A percentile compares a stretch with the other conserved stretches of the same genome.
phyloP scores from a whole-genome alignment of 768 basidiomycete species.

The Serendipita sp. region DNA sequence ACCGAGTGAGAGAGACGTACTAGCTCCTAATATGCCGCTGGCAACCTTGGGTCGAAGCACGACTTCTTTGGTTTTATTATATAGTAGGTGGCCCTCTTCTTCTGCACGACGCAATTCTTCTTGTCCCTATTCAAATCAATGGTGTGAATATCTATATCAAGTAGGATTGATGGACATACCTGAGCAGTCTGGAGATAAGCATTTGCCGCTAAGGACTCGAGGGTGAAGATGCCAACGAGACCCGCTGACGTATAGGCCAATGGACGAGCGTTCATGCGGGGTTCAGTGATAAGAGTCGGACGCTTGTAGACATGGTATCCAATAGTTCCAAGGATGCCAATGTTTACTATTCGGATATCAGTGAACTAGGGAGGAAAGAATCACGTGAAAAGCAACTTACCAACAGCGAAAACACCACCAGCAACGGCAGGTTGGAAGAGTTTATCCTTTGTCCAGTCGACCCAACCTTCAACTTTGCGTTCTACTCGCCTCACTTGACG shows the following conservation, averaged over 20 bases:
- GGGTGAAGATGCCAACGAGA: conserved; percentile 38
- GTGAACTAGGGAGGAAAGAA: neutral
- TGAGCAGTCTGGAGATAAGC: conserved; percentile 38
- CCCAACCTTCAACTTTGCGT: conserved; percentile 3
- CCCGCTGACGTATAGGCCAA: conserved; percentile 26
- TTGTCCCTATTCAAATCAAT: conserved; percentile 23
- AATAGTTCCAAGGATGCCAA: conserved; percentile 47
- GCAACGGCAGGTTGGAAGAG: conserved; percentile 51
- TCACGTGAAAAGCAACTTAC: conserved; percentile 22
- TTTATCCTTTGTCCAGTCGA: conserved; percentile 26
- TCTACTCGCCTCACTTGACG: neutral
- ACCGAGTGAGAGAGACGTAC: neutral
- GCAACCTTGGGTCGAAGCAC: conserved; percentile 48
- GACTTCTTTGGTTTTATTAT: conserved; percentile 36
- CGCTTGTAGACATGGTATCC: conserved; percentile 48
- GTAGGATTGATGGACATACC: neutral
- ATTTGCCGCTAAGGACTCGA: conserved; percentile 48
- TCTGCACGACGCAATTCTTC: conserved; percentile 39
- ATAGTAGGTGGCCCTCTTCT: conserved; percentile 39
- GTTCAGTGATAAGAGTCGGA: conserved; percentile 43
- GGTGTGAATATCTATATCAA: neutral
- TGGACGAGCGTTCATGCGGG: conserved; percentile 31
- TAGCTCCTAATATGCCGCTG: conserved; percentile 42
- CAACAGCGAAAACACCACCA: conserved; percentile 54
- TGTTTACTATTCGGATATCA: conserved; percentile 34